These are phyloP conservation scores for Porcisia hertigi DNA, from an alignment of 208 protist species.

Conservation along the genomic window DNA sequence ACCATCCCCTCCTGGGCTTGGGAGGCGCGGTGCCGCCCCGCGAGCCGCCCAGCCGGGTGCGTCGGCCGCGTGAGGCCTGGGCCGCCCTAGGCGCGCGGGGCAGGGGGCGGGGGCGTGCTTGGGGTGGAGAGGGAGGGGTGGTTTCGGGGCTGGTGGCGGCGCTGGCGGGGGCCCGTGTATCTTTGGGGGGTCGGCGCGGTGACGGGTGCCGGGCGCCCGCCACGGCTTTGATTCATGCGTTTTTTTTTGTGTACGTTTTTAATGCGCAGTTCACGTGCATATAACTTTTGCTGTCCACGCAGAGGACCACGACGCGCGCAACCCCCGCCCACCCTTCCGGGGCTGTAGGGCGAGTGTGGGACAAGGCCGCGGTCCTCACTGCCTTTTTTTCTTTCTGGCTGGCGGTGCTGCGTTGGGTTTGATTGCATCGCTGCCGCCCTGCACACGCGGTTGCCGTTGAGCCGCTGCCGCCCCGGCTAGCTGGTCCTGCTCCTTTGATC, in stretches of 20 bases:
- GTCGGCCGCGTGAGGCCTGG: too few species aligned
- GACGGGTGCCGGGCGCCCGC: background rate
- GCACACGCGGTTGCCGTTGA: slow-evolving; percentile 15
- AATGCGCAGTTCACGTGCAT: background rate
- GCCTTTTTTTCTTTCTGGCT: background rate
- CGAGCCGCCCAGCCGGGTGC: too few species aligned
- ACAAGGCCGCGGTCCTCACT: background rate
- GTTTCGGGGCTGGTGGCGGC: too few species aligned
- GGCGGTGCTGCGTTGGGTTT: background rate
- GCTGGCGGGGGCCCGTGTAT: background rate
- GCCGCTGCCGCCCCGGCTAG: slow-evolving; percentile 18
- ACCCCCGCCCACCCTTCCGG: too few species aligned
- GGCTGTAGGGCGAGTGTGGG: background rate
- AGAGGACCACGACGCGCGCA: too few species aligned
- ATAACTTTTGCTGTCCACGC: background rate
- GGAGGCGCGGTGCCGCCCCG: too few species aligned
- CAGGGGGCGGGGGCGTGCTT: too few species aligned
- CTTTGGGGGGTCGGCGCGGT: background rate
- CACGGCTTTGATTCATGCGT: background rate
- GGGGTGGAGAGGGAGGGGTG: too few species aligned
- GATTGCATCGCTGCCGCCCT: background rate
- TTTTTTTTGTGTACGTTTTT: background rate
- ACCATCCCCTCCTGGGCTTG: too few species aligned
- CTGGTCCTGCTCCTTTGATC: slow-evolving; percentile 26
- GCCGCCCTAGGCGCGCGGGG: too few species aligned